phyloP scores from a whole-genome alignment of 495 filamentous ascomycete species.

The Penicillium waksmanii region DNA sequence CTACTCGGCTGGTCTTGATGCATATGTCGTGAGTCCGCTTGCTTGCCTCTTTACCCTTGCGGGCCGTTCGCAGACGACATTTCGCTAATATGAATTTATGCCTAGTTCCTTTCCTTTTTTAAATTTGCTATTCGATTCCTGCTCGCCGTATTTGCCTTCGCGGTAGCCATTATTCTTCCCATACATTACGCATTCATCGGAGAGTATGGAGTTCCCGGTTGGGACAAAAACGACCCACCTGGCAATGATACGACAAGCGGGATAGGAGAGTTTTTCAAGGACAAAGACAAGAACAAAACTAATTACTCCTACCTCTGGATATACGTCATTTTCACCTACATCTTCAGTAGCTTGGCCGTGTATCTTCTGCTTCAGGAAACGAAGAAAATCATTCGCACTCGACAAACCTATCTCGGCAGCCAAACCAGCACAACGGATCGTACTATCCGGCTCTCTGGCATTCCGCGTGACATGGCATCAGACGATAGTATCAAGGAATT shows the following conservation, averaged over 20 bases:
- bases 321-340: constrained; percentile 86
- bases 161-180: constrained; percentile 78
- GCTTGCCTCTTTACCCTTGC: background rate
- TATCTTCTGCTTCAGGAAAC: constrained; percentile 84
- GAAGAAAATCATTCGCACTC: constrained; percentile 74
- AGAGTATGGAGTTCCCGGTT: constrained; percentile 46
- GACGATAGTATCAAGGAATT: constrained; percentile 86
- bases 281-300: constrained; percentile 33
- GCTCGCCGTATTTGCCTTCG: constrained; percentile 74
- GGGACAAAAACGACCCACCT: constrained; percentile 33
- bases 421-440: constrained; percentile 94
- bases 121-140: constrained; percentile 90
- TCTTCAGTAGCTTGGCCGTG: constrained; percentile 82
- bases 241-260: constrained; percentile 18
- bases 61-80: background rate
- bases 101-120: constrained; percentile 88
- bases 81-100: constrained; percentile 4
- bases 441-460: constrained; percentile 88
- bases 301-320: constrained; percentile 79
- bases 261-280: constrained; percentile 22
- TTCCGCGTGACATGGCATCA: constrained; percentile 76
- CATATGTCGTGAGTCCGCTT: constrained; percentile 74
- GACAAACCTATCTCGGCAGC: constrained; percentile 89
- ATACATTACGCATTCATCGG: constrained; percentile 75
- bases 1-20: constrained; percentile 89